Evolutionary conservation across 352 stramenopile species (phyloP).

Genomic region (Achlya hypogyna): DNA sequence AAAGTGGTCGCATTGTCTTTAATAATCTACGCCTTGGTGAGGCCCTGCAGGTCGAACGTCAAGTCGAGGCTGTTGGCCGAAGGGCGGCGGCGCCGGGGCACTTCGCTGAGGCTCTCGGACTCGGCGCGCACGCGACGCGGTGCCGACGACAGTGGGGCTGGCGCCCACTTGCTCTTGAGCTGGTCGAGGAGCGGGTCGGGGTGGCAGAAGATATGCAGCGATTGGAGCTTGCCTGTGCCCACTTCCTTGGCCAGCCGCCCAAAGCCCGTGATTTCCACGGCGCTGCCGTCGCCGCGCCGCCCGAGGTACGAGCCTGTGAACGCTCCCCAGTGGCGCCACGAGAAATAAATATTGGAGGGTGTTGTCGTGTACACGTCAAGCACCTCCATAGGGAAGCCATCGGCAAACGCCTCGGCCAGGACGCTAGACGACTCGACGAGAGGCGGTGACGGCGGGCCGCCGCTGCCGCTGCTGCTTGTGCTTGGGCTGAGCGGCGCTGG

Average conservation of each 20-base stretch:
- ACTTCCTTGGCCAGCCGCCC: constrained; percentile 53
- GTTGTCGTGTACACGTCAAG: constrained; percentile 69
- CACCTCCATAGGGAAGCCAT: constrained; percentile 74
- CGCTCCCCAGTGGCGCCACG: constrained; percentile 68
- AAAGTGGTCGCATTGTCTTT: neutral
- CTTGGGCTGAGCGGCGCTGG: constrained; percentile 9
- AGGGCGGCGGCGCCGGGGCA: neutral
- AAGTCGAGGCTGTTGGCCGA: constrained; percentile 3
- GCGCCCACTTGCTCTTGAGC: neutral
- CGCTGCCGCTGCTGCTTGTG: constrained; percentile 27
- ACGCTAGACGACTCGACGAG: constrained; percentile 24
- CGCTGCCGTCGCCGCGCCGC: constrained; percentile 44
- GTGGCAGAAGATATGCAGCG: constrained; percentile 12
- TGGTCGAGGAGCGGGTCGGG: neutral
- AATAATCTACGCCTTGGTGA: neutral
- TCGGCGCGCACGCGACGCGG: neutral
- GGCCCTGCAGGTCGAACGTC: neutral
- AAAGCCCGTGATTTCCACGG: constrained; percentile 59
- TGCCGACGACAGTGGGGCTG: neutral
- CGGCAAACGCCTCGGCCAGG: constrained; percentile 43
- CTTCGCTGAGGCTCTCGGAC: neutral
- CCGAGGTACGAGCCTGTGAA: constrained; percentile 62
- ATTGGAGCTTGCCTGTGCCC: neutral
- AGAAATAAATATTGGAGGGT: constrained; percentile 57
- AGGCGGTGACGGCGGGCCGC: constrained; percentile 16